Evolutionary conservation across 345 rosid genomes (phyloP), one percentile per base, ranked within the genome.

Genomic region (Mercurialis annua): DNA sequence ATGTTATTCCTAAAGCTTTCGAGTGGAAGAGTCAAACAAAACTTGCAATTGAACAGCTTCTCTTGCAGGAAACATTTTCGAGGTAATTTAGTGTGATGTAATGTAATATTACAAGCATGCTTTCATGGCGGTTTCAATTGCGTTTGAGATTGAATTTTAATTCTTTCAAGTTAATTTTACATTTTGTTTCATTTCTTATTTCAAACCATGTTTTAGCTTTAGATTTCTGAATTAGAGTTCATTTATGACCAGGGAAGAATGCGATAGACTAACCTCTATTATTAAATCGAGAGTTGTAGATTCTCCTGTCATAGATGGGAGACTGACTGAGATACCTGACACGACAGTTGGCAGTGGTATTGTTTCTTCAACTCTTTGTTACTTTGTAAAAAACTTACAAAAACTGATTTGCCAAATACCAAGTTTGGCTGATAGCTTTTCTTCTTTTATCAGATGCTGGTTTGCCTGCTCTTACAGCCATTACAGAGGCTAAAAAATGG

Each of bases 401-500:
- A 66, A 33, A 49, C 36, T 54, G 11, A 4, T 20, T 23, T 54
- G 23, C 40, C 56, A 58, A 57, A 40, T 70, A 29, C 23, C 44
- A 36, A 40, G 50, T 50, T 64, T 75, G 42, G 46, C 60, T 62
- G 36, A 50, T 65, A 34, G 63, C 10, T 49, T 43, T 52, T 24
- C 63, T 23, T 29, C 46, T 43, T 47, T 36, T 73, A 75, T 27
- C 81, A 87, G 92, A 83, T 74, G 77, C 65, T 36, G 80, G 70
- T 70, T 68, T 53, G 64, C 82, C 83, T 76, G 87, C 80, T 65
- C 68, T 71, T 71, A 59, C 78, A 71, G 88, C 87, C 78, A 81
- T 87, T 61, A 69, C 56, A 70, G 95, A 91, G 85, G 96, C 97
- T 50, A 89, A 81, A 67, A 89, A 81, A 66, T 90, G 96, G 96